phyloP scores from a whole-genome alignment of 306 rosid species.

The Gynostemma pentaphyllum region DNA sequence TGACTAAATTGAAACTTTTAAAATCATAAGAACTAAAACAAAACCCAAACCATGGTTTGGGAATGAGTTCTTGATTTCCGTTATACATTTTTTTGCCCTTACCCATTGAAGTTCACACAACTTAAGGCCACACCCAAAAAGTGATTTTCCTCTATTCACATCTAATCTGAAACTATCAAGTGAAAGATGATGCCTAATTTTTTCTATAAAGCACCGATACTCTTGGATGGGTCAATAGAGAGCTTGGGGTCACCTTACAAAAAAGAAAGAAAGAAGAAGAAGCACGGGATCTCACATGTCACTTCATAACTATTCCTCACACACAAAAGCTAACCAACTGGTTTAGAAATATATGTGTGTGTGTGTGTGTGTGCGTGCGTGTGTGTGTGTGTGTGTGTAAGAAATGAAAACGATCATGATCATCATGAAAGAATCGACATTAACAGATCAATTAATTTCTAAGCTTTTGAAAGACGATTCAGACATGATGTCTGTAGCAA shows the following conservation, averaged over 20 bases:
- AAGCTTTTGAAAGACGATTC: not conserved
- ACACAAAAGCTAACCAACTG: not conserved
- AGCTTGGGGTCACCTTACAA: not conserved
- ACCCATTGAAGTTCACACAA: not conserved
- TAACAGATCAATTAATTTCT: not conserved
- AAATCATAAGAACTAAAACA: too few relatives aligned
- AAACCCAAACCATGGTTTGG: not conserved
- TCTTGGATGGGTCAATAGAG: not conserved
- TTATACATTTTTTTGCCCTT: not conserved
- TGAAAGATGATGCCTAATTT: not conserved
- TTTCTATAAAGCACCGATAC: not conserved
- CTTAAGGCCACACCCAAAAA: not conserved
- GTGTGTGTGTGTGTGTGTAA: too few relatives aligned
- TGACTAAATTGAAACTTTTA: too few relatives aligned
- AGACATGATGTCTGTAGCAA: not conserved
- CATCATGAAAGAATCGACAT: not conserved
- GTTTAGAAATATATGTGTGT: not conserved
- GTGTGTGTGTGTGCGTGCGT: too few relatives aligned
- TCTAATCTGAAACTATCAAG: not conserved
- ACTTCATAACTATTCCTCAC: not conserved
- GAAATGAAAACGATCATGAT: too few relatives aligned
- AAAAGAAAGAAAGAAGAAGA: not conserved
- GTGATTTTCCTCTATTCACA: not conserved
- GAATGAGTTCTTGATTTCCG: not conserved
- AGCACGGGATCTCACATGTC: not conserved